Evolutionary conservation across 2,329 filamentous ascomycete genomes (phyloP), one percentile per base, ranked within the genome.

Genomic region (Penicillium sp.): DNA sequence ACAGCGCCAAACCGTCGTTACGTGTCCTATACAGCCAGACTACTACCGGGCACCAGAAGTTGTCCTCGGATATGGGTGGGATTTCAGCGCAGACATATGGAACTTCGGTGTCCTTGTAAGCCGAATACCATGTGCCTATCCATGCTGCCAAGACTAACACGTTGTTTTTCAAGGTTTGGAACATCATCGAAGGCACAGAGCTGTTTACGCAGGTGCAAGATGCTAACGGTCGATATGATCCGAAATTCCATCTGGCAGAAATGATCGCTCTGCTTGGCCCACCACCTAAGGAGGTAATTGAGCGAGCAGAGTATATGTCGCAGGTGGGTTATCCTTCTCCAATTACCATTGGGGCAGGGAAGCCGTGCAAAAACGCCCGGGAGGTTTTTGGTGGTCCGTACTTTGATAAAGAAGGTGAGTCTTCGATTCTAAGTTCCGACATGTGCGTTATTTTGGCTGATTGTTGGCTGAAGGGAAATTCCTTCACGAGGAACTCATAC

Each of bases 11-110:
- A 21, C 18, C 23, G 60, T 56, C 8, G 56, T 81, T 40, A 40
- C 21, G 70, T 63, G 76, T 15, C 56, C 75, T 65, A 66, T 81
- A 72, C 52, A 84, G 64, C 69, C 69, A 16, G 63, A 68, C 38
- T 59, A 65, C 18, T 73, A 70, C 46, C 68, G 68, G 38, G 69
- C 69, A 1, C 71, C 72, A 3, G 71, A 74, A 50, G 70, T 72
- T 6, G 65, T 73, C 15, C 60, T 75, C 12, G 65, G 64, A 13
- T 66, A 57, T 47, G 68, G 68, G 0, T 75, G 71, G 70, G 61
- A 65, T 37, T 66, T 61, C 34, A 68, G 60, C 8, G 64, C 69
- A 16, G 72, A 74, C 59, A 72, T 75, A 10, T 75, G 71, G 72
- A 74, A 72, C 54, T 51, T 74, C 23, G 71, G 69, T 32, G 60